Conservation (phyloP, 441 rosid species). For the Syzygium malaccense region DNA sequence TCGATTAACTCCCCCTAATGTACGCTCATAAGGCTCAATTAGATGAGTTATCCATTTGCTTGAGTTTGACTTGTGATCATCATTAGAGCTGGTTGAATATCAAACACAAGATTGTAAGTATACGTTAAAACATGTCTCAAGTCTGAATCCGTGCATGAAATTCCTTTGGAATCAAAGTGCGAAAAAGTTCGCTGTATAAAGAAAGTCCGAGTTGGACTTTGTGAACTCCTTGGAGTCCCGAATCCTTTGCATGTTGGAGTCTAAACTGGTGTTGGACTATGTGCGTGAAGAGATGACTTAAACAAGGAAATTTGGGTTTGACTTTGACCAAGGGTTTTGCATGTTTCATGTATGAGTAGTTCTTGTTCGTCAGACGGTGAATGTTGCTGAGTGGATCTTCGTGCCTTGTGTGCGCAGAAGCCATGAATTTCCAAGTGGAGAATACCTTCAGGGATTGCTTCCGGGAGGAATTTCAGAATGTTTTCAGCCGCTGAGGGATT, state of each 20-base stretch:
- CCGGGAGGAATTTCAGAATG: no score
- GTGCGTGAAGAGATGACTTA: neutral
- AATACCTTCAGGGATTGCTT: no score
- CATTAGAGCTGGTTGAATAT: neutral
- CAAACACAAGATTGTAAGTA: neutral
- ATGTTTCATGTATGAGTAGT: no score
- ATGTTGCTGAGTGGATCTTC: no score
- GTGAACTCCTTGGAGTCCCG: neutral
- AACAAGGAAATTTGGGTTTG: no score
- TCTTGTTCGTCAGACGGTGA: no score
- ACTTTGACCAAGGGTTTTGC: no score
- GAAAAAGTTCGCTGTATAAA: neutral
- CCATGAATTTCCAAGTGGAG: no score
- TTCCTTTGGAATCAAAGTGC: neutral
- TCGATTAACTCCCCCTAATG: neutral
- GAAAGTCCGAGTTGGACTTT: neutral
- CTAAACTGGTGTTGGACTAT: neutral
- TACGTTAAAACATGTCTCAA: neutral
- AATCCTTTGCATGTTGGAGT: neutral
- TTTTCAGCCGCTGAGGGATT: no score
- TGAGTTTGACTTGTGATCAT: neutral
- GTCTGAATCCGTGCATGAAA: neutral
- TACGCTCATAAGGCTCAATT: neutral
- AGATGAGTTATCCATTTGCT: neutral
- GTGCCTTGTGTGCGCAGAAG: no score